These are phyloP conservation scores for Mycena sp. DNA, from an alignment of 1,284 basidiomycete species.

Conservation along the genomic window DNA sequence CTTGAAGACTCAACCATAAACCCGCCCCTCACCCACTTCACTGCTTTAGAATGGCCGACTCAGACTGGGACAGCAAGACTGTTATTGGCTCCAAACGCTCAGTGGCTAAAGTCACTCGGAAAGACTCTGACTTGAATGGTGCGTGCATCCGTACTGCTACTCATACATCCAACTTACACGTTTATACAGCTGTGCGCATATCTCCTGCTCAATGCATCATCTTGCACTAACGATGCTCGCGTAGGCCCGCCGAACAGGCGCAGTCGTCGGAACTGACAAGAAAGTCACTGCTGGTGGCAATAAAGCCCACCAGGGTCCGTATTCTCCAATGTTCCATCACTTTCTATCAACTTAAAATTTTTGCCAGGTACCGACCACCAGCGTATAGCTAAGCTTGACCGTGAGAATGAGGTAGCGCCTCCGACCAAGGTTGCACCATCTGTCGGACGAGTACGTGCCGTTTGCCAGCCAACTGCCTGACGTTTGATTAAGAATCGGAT, in stretches of 20 bases:
- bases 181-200: conserved; percentile 56
- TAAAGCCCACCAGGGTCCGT: conserved; percentile 76
- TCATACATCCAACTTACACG: conserved; percentile 13
- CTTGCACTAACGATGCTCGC: neutral
- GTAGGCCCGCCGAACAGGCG: conserved; percentile 76
- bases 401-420: conserved; percentile 96
- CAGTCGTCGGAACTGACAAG: conserved; percentile 82
- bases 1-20: neutral
- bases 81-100: conserved; percentile 83
- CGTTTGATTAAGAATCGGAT: conserved; percentile 9
- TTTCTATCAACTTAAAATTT: conserved; percentile 4
- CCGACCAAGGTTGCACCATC: conserved; percentile 85
- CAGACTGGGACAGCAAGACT: conserved; percentile 74
- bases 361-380: conserved; percentile 88
- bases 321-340: neutral
- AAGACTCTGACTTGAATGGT: conserved; percentile 77
- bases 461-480: neutral
- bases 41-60: conserved; percentile 59
- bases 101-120: conserved; percentile 76
- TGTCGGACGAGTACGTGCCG: conserved; percentile 78
- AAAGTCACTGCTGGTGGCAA: conserved; percentile 72
- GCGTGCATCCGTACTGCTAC: conserved; percentile 34
- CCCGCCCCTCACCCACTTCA: conserved; percentile 3
- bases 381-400: conserved; percentile 92
- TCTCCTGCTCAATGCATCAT: neutral